A percentile compares a stretch with the other conserved stretches of the same genome.
phyloP scores from a whole-genome alignment of 495 filamentous ascomycete species.

The Talaromyces nanjingensis region DNA sequence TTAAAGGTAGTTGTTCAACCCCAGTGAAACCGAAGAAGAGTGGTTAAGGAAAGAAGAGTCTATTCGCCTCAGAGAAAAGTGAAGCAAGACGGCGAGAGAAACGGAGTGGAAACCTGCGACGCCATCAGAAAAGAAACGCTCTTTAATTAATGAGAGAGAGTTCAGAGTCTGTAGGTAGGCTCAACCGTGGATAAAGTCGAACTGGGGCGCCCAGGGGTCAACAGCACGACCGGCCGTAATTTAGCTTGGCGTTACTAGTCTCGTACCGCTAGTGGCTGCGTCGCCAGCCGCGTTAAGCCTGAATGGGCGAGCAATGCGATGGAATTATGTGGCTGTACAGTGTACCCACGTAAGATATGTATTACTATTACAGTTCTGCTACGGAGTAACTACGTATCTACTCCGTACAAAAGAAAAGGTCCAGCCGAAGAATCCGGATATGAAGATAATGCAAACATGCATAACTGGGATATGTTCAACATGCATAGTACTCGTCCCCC shows the following conservation, averaged over 20 bases:
- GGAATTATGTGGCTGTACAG: background rate
- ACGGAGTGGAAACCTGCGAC: background rate
- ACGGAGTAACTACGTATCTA: background rate
- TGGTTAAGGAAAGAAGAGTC: background rate
- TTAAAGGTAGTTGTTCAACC: background rate
- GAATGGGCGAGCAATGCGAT: background rate
- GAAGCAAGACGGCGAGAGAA: background rate
- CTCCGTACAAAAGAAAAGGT: background rate
- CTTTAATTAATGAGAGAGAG: background rate
- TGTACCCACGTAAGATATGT: background rate
- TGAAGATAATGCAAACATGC: background rate
- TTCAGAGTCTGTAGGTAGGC: background rate
- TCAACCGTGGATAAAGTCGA: background rate
- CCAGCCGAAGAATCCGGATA: background rate
- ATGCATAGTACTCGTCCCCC: background rate
- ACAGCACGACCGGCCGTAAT: background rate
- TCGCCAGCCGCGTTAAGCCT: background rate
- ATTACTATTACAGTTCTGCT: background rate
- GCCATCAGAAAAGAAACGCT: background rate
- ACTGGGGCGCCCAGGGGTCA: conserved; percentile 1
- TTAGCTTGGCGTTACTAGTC: background rate
- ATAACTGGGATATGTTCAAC: background rate
- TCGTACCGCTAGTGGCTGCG: background rate
- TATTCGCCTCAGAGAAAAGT: background rate
- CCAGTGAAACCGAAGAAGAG: background rate